Base-by-base conservation (phyloP, 768 basidiomycete genomes). In the Kwoniella heveanensis region DNA sequence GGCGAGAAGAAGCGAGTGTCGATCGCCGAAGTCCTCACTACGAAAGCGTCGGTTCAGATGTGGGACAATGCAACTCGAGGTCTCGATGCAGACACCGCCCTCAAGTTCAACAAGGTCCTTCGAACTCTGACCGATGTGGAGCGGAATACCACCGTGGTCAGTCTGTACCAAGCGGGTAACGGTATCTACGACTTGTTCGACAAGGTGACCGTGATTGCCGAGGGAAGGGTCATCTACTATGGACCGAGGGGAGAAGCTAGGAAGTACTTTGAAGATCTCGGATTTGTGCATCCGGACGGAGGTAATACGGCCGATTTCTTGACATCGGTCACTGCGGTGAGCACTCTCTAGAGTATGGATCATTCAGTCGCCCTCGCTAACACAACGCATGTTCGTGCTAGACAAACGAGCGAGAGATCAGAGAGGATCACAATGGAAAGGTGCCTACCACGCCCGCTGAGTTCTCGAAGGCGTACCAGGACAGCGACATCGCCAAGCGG, bases 381-480 rank as follows among this genome's bases (percentile, higher is more conserved):
- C n/a, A n/a, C n/a, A n/a, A n/a, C n/a, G n/a, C n/a, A n/a, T n/a
- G n/a, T n/a, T n/a, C n/a, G n/a, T 6, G 29, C 9, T 50, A 58
- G 57, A 85, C 87, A 0, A 91, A 92, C 71, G 91, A 95, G 81
- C 88, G 92, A 21, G 88, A 88, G 73, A 88, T 89, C 71, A 85
- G 86, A 0, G 81, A 85, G 2, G 90, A 87, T 5, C 84, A 84
- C 26, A 85, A 77, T 46, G 69, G 65, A 26, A 60, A 71, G 39
- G 66, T 75, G 32, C 79, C 77, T 4, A 69, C 67, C 12, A 54
- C 71, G 10, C 55, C 76, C 19, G 70, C 63, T 6, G 72, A 74
- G n/a, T 72, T 78, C 36, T 67, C 69, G n/a, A 47, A 62, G 47
- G 53, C 55, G 2, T 78, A 72, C 54, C 24, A 62, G 21, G 48